phyloP scores from a whole-genome alignment of 1,284 basidiomycete genomes.

The Tremellales sp. region DNA sequence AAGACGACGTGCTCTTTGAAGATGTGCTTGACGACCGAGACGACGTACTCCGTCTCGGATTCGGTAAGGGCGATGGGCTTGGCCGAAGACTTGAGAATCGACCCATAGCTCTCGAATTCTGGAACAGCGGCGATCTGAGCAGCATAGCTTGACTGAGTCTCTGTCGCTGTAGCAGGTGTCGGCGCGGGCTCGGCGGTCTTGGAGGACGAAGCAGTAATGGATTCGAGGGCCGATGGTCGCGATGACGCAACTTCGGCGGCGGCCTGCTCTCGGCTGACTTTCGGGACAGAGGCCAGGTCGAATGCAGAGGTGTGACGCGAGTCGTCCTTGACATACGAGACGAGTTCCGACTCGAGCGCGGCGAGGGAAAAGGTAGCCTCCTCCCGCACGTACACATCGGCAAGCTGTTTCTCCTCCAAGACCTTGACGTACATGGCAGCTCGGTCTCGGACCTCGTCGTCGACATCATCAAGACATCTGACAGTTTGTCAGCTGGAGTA shows the following conservation, averaged over 20 bases:
- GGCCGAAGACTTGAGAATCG: constrained; percentile 78
- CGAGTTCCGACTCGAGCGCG: constrained; percentile 78
- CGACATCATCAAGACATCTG: constrained; percentile 89
- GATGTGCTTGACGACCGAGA: constrained; percentile 92
- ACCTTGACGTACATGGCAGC: constrained; percentile 90
- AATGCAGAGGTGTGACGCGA: constrained; percentile 65
- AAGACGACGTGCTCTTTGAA: constrained; percentile 95
- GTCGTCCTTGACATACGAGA: constrained; percentile 81
- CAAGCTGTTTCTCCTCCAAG: constrained; percentile 73
- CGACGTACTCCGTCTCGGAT: constrained; percentile 96
- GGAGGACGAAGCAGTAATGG: constrained; percentile 58
- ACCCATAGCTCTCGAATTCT: constrained; percentile 80
- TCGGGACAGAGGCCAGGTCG: constrained; percentile 75
- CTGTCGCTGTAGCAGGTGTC: constrained; percentile 64
- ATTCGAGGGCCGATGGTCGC: constrained; percentile 77
- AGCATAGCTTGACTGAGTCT: constrained; percentile 79
- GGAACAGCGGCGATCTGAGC: constrained; percentile 81
- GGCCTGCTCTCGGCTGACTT: constrained; percentile 84
- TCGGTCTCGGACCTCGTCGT: constrained; percentile 97
- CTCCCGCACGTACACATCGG: constrained; percentile 87
- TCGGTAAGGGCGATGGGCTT: constrained; percentile 86
- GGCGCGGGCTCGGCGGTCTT: constrained; percentile 58
- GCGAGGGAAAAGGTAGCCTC: constrained; percentile 88
- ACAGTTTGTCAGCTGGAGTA: constrained; percentile 51
- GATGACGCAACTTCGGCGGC: constrained; percentile 66